Evolutionary conservation across 2,329 filamentous ascomycete species (phyloP), one percentile per base, ranked within the genome.

Genomic region (Byssoonygena ceratinophila): DNA sequence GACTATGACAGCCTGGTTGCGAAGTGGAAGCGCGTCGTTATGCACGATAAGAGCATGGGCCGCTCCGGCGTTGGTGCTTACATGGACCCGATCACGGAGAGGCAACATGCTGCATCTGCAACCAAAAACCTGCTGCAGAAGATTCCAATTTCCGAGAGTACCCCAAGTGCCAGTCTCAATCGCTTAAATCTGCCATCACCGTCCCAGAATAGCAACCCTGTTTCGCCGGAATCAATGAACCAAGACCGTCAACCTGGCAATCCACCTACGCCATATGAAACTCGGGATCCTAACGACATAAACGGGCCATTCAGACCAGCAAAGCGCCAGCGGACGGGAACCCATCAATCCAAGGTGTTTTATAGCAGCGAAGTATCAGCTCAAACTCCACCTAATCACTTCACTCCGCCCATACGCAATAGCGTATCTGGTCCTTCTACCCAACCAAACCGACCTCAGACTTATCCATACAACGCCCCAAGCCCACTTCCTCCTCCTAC

Each of bases 11-110:
- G 61, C 31, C 61, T 76, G 3, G 65, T 76, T 11, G 63, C 68
- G 2, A 75, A 74, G 55, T 76, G 74, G 74, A 74, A 68, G 55
- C 64, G 70, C 1, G 71, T 73, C 25, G 67, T 74, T 9, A 69
- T 71, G 68, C 69, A 72, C 27, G 69, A 72, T 53, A 68, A 66
- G 51, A 63, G 65, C 51, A 71, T 72, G 65, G 69, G 69, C 8
- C 65, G 68, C 1, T 53, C 55, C 31, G 53, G 57, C 32, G 36
- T 51, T 41, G 25, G 54, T 8, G 43, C 45, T 6, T 46, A 32
- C 27, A 51, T 54, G 47, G 53, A 52, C n/a, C 34, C 48, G 1
- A 49, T 51, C 25, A 23, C 23, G 3, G 48, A 39, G 31, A n/a
- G 46, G 27, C 46, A 40, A 20, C 22, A 53, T 12, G 51, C 51